Evolutionary conservation across 306 rosid genomes (phyloP), one percentile per base, ranked within the genome.

Genomic region (Pterocarpus santalinus): DNA sequence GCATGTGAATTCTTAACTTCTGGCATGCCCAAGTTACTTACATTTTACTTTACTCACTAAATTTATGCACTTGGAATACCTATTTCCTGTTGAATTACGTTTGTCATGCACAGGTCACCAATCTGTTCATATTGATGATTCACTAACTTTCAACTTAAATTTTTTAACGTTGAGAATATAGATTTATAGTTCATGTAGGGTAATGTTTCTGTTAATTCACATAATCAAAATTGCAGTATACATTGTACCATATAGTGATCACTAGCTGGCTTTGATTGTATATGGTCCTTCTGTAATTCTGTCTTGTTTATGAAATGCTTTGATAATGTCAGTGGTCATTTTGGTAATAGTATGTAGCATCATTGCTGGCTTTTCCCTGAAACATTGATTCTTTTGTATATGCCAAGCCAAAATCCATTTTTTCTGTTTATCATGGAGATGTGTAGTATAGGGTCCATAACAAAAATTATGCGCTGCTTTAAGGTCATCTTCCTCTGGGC

Each of bases 1-100:
- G 98, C 81, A 90, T 51, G 89, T 79, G 62, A 63, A 38, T 65
- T 39, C 74, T 67, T 36, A 63, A 63, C 80, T 60, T 79, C 64
- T 73, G 52, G 28, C 75, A 61, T 60, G 39, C 73, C 15, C 67
- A 32, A 49, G 53, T 61, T 75, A 46, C 28, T 69, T 12, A 66
- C 55, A 17, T 56, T 75, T 69, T 30, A 9, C 52, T 70, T 55
- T 46, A 36, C 76, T 58, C 55, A 8, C 22, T 79, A 76, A 12
- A 22, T 61, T 61, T 73, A 60, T 66, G 28, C 34, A 14, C 44
- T 41, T 64, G 68, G 32, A 36, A 56, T 77, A 53, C 47, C 41
- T 16, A 4, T 67, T 46, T 52, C 64, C 38, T 3, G 51, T 22
- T 55, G 30, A 61, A 73, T 58, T 28, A 51, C 34, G 56, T 55